Evolutionary conservation across 2,329 filamentous ascomycete species (phyloP).

Genomic region (Penicillium sp.): DNA sequence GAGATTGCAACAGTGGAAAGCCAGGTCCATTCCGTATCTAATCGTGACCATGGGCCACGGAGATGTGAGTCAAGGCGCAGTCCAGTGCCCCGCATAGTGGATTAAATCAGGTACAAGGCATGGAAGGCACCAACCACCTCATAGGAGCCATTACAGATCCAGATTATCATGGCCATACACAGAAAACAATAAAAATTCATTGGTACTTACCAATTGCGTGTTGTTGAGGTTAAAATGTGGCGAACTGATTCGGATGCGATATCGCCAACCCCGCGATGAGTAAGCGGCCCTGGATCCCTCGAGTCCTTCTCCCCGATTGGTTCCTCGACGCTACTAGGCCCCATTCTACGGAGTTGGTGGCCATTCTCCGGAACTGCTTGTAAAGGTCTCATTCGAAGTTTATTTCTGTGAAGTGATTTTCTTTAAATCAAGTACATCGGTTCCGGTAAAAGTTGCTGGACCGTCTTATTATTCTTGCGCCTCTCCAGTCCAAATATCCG

Average conservation of each 20-base stretch:
- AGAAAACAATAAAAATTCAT: not conserved
- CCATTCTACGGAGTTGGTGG: constrained; percentile 6
- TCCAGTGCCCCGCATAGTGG: constrained; percentile 4
- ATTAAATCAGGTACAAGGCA: not conserved
- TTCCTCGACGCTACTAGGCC: not conserved
- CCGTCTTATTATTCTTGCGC: constrained; percentile 19
- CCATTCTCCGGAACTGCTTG: constrained; percentile 3
- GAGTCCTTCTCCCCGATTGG: constrained; percentile 12
- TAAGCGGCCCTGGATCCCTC: constrained; percentile 7
- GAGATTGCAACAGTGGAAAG: not conserved
- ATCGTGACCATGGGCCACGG: not conserved
- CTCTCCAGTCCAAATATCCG: constrained; percentile 19
- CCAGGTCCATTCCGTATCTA: not conserved
- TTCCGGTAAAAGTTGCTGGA: constrained; percentile 7
- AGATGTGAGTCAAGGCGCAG: constrained; percentile 7
- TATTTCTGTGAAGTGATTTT: not conserved
- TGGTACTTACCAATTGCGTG: constrained; percentile 9
- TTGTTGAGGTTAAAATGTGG: constrained; percentile 11
- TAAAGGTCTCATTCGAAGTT: not conserved
- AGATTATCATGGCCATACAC: not conserved
- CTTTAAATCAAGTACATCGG: not conserved
- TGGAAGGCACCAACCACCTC: not conserved
- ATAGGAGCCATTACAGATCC: not conserved
- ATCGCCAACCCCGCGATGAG: constrained; percentile 29
- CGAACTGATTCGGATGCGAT: constrained; percentile 27